Percentiles rank a stretch among this genome's conserved stretches.
These are phyloP conservation scores for Aspergillus sp. DNA, from an alignment of 2,329 filamentous ascomycete species.

Conservation along the genomic window DNA sequence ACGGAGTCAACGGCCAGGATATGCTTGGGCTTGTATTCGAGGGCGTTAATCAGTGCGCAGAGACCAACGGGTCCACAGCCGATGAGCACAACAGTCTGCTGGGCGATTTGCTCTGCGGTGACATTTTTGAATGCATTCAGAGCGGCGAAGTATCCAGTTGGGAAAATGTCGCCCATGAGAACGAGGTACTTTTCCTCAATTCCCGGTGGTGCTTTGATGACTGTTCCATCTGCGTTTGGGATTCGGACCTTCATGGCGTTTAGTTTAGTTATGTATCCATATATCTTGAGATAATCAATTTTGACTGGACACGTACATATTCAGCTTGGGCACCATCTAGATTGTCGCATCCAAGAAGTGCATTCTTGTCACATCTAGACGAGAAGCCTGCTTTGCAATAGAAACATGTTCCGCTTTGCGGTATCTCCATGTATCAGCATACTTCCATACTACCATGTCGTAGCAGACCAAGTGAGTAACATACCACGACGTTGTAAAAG, in stretches of 20 bases:
- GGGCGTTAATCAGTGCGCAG: conserved; percentile 75
- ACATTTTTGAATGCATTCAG: conserved; percentile 71
- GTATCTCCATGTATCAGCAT: background rate
- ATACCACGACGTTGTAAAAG: conserved; percentile 79
- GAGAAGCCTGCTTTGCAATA: conserved; percentile 78
- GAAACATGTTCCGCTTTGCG: conserved; percentile 67
- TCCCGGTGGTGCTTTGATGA: conserved; percentile 69
- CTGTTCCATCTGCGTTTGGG: conserved; percentile 76
- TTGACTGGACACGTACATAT: conserved; percentile 51
- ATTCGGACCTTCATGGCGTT: conserved; percentile 59
- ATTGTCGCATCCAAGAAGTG: conserved; percentile 67
- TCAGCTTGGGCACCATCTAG: conserved; percentile 81
- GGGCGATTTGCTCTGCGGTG: conserved; percentile 55
- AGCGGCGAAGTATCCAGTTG: conserved; percentile 78
- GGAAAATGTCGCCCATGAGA: conserved; percentile 92
- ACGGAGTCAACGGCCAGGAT: conserved; percentile 79
- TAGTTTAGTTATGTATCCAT: conserved; percentile 6
- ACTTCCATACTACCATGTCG: background rate
- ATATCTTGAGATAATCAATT: background rate
- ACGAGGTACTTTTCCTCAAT: conserved; percentile 74
- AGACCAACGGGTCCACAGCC: conserved; percentile 85
- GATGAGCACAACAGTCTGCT: conserved; percentile 73
- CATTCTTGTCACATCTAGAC: conserved; percentile 69
- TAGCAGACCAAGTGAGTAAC: conserved; percentile 23
- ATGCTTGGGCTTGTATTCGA: conserved; percentile 72